A percentile compares a stretch with the other conserved stretches of the same genome.
Conservation (phyloP, 164 flowering plant species). For the Tetracentron sinense region DNA sequence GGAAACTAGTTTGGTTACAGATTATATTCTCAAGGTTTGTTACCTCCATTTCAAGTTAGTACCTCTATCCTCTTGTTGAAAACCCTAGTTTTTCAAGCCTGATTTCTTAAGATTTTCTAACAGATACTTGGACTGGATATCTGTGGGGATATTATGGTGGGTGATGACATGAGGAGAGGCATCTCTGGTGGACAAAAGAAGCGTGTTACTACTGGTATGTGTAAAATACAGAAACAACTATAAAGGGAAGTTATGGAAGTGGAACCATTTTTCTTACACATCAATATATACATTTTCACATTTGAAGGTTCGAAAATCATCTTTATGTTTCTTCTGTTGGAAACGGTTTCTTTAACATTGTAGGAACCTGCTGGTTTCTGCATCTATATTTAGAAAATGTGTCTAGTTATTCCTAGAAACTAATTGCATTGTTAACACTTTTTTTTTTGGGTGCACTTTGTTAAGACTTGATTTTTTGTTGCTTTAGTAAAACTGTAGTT, state of each 20-base stretch:
- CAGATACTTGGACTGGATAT: constrained; percentile 62
- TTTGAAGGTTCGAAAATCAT: too few relatives aligned
- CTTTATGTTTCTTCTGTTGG: too few relatives aligned
- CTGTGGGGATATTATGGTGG: constrained; percentile 54
- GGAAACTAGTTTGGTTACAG: constrained; percentile 48
- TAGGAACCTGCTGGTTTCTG: not conserved
- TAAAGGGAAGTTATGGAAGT: not conserved
- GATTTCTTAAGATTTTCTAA: not conserved
- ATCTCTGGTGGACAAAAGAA: constrained; percentile 68
- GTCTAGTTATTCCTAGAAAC: too few relatives aligned
- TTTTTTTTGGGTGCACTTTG: too few relatives aligned
- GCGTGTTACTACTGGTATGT: constrained; percentile 61
- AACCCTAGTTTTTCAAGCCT: not conserved
- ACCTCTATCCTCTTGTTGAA: not conserved
- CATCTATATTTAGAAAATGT: not conserved
- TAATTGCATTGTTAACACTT: too few relatives aligned
- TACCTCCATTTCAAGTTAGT: not conserved
- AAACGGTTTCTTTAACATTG: too few relatives aligned
- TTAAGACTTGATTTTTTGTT: too few relatives aligned
- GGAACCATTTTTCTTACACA: not conserved
- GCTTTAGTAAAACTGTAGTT: too few relatives aligned
- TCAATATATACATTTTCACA: not conserved
- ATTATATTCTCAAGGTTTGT: constrained; percentile 58
- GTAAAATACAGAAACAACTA: not conserved
- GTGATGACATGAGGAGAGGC: constrained; percentile 59